phyloP scores from a whole-genome alignment of 345 rosid species.

The Linum tenue region DNA sequence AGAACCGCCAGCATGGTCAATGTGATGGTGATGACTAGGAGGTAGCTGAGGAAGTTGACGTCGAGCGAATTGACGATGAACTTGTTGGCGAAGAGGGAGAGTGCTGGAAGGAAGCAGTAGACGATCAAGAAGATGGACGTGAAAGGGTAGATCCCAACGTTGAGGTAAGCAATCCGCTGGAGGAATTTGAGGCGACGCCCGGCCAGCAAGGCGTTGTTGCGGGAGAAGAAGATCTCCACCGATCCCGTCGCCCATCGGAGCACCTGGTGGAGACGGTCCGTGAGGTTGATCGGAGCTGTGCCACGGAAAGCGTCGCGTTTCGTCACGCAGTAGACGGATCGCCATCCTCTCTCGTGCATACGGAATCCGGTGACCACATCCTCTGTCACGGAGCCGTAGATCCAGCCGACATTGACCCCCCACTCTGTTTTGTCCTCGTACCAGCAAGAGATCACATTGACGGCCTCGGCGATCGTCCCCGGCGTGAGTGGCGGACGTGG shows the following conservation, averaged over 20 bases:
- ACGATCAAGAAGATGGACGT: constrained; percentile 69
- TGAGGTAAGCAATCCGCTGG: constrained; percentile 74
- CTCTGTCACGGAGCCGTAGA: constrained; percentile 27
- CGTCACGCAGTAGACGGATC: constrained; percentile 61
- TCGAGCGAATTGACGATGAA: constrained; percentile 52
- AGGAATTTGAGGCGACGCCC: constrained; percentile 49
- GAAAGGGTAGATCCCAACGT: constrained; percentile 78
- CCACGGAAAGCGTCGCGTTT: constrained; percentile 75
- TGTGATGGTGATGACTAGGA: constrained; percentile 47
- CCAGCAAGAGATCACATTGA: constrained; percentile 75
- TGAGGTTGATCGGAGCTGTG: constrained; percentile 63
- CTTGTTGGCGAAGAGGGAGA: constrained; percentile 58
- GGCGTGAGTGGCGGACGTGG: constrained; percentile 44
- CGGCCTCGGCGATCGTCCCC: constrained; percentile 52
- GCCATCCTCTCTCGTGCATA: constrained; percentile 89
- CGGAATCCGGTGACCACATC: constrained; percentile 75
- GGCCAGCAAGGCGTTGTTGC: constrained; percentile 61
- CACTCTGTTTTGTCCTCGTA: constrained; percentile 82
- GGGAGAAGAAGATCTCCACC: constrained; percentile 79
- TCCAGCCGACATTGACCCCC: constrained; percentile 53
- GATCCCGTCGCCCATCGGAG: constrained; percentile 88
- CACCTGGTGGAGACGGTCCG: constrained; percentile 79
- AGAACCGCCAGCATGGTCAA: constrained; percentile 58
- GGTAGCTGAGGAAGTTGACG: constrained; percentile 48
- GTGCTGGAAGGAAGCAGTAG: constrained; percentile 79